These are phyloP conservation scores for Pelagophyceae sp. DNA, from an alignment of 352 stramenopile species.

Conservation along the genomic window DNA sequence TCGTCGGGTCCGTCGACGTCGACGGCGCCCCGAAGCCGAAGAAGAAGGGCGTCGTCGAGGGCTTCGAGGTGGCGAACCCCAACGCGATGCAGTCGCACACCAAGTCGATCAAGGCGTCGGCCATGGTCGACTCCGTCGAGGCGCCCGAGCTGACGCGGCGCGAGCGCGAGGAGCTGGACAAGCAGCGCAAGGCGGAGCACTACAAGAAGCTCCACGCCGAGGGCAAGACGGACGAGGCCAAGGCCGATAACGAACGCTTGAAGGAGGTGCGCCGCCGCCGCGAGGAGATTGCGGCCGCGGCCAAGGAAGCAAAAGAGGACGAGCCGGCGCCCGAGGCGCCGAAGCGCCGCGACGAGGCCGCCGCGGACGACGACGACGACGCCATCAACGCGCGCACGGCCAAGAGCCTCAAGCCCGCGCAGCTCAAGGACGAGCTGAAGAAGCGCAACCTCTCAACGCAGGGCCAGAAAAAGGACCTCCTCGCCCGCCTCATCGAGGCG, in stretches of 20 bases:
- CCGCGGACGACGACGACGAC: constrained; percentile 24
- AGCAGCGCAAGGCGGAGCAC: constrained; percentile 54
- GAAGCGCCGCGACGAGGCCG: constrained; percentile 14
- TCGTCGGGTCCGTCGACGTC: constrained; percentile 41
- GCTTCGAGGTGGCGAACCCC: constrained; percentile 60
- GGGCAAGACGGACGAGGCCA: constrained; percentile 68
- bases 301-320: constrained; percentile 60
- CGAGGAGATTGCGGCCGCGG: constrained; percentile 62
- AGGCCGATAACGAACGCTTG: constrained; percentile 66
- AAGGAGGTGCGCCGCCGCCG: constrained; percentile 63
- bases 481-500: constrained; percentile 66
- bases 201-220: constrained; percentile 72
- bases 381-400: constrained; percentile 61
- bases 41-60: constrained; percentile 53
- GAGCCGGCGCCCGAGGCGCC: constrained; percentile 57
- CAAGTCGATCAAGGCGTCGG: constrained; percentile 73
- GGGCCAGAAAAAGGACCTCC: constrained; percentile 73
- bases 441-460: constrained; percentile 64
- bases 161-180: constrained; percentile 72
- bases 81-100: constrained; percentile 56
- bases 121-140: constrained; percentile 53
- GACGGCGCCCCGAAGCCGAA: constrained; percentile 39
- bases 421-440: constrained; percentile 76
- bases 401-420: constrained; percentile 67
- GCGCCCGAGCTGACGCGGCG: constrained; percentile 59